Evolutionary conservation across 148 eudicot species (phyloP), one percentile per base, ranked within the genome.

Genomic region (Tetragonia tetragonoides): DNA sequence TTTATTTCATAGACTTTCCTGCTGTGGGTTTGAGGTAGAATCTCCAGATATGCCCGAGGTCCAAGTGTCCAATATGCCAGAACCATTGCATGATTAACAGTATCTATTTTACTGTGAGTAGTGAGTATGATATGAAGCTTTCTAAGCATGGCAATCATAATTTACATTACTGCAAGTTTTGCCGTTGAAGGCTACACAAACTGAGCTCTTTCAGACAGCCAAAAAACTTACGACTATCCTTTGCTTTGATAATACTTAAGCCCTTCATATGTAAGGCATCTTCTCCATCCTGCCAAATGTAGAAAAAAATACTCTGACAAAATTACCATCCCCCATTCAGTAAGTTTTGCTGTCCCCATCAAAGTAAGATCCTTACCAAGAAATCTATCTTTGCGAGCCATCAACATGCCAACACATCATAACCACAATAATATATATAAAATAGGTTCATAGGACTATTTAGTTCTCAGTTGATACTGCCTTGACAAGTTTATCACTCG

Each of bases 291-390:
- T 40, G 23, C 72, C 14, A 20, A 44, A 68, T 17, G 28, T 42
- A 16, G 53, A 20, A 39, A 5, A 68, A 16, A 44, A 42, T 42
- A 18, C 71, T 40, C 1, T 40, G 71, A 39, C 53, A 49, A 41
- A 44, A 40, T 41, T 68, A 18, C 54, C 37, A 42, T 51, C 34
- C 54, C 44, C 16, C 4, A 4, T 38, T 38, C 39, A 66, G n/a
- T 3, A 68, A 16, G 24, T 41, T 28, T 28, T 68, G 49, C 51
- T 20, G 28, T 18, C n/a, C 10, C 71, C 28, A 41, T 6, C 49
- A 68, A 68, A 14, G 38, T 20, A 68, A 68, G 34, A 21, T 24
- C 44, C n/a, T 68, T 23, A 68, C 23, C 51, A 68, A 68, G 71
- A 42, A 18, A n/a, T 16, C 71, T 15, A 20, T 23, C 24, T 42